Percentiles rank a stretch among this genome's conserved stretches.
These are phyloP conservation scores for Aspergillus sp. DNA, from an alignment of 2,329 filamentous ascomycete genomes.

Conservation along the genomic window DNA sequence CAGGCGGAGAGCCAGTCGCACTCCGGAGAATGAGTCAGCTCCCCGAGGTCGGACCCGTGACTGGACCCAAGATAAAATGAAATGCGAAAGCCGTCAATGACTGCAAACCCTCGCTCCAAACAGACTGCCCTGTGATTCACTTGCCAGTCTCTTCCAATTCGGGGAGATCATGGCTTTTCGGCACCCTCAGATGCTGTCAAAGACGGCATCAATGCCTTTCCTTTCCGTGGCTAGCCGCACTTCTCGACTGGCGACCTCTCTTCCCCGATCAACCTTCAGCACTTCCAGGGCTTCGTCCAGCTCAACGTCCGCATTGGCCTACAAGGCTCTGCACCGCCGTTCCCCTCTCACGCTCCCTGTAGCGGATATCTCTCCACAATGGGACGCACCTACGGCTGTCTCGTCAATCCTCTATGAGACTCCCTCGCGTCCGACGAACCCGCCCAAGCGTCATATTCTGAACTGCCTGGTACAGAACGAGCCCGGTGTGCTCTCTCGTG, in stretches of 20 bases:
- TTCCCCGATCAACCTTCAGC: constrained; percentile 29
- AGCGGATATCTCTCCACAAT: constrained; percentile 74
- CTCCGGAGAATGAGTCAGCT: constrained; percentile 32
- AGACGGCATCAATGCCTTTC: constrained; percentile 31
- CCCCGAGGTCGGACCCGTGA: constrained; percentile 37
- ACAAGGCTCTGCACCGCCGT: constrained; percentile 93
- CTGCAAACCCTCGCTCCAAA: constrained; percentile 11
- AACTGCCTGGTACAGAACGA: constrained; percentile 99
- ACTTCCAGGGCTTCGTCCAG: constrained; percentile 42
- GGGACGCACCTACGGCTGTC: constrained; percentile 86
- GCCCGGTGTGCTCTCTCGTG: constrained; percentile 91
- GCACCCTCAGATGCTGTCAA: constrained; percentile 35
- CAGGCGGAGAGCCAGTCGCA: constrained; percentile 8
- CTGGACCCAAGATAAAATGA: constrained; percentile 15
- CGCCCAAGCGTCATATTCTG: constrained; percentile 91
- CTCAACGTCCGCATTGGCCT: constrained; percentile 91
- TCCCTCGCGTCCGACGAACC: constrained; percentile 75
- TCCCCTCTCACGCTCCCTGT: constrained; percentile 80
- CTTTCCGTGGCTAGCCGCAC: constrained; percentile 27
- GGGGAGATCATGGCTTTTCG: constrained; percentile 40
- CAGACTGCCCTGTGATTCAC: constrained; percentile 8
- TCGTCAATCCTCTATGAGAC: constrained; percentile 99
- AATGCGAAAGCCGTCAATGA: constrained; percentile 19
- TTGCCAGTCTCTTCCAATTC: constrained; percentile 14
- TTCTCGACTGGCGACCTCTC: constrained; percentile 26